Conservation (phyloP, 352 stramenopile genomes). For the Thalassiosira livingstoniorum region DNA sequence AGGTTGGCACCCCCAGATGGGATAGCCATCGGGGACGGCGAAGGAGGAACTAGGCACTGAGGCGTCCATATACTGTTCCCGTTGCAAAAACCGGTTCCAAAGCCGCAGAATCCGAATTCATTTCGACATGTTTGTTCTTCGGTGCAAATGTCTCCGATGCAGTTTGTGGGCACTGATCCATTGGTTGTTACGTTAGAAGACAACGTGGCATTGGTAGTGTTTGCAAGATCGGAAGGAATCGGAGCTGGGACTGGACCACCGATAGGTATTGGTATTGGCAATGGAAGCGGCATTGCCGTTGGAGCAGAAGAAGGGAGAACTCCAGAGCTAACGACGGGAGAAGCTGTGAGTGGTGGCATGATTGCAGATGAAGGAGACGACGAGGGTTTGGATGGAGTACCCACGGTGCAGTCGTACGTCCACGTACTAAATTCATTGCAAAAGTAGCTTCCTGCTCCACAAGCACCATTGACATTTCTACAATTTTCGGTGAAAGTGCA, state of each 20-base stretch:
- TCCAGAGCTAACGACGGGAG: no score
- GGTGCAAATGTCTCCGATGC: neutral
- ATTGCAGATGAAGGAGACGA: neutral
- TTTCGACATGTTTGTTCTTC: neutral
- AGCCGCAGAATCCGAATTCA: neutral
- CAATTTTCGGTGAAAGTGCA: neutral
- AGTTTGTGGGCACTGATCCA: neutral
- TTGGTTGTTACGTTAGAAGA: neutral
- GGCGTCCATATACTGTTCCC: neutral
- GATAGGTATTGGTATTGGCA: neutral
- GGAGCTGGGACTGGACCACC: no score
- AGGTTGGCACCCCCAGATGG: neutral
- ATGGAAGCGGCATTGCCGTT: neutral
- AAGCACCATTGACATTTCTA: neutral
- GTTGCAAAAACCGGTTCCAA: neutral
- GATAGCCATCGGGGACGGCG: neutral
- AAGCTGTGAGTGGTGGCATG: no score
- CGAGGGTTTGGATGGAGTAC: no score
- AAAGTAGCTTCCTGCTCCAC: neutral
- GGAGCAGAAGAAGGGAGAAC: no score
- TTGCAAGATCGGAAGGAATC: no score
- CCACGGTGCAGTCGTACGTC: neutral
- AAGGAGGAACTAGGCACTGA: neutral
- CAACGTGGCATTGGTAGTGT: neutral
- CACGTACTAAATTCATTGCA: neutral